Evolutionary conservation across 352 stramenopile species (phyloP).

Genomic region (Phytophthora boehmeriae): DNA sequence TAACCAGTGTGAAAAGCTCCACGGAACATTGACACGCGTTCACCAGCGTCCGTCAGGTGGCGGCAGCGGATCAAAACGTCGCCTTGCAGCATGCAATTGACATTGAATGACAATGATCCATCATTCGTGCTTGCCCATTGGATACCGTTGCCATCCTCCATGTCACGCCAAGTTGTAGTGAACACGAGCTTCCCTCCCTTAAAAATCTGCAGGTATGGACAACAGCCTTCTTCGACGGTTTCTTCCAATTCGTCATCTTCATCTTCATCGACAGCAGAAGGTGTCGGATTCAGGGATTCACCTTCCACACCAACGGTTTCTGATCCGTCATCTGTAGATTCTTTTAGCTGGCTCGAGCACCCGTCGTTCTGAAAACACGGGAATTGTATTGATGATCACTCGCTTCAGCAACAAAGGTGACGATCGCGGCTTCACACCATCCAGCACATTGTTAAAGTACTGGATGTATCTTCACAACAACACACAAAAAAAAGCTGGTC

Average conservation of each 20-base stretch:
- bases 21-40: slow-evolving; percentile 97
- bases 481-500: slow-evolving; percentile 1
- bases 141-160: slow-evolving; percentile 86
- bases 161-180: slow-evolving; percentile 91
- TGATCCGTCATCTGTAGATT: slow-evolving; percentile 24
- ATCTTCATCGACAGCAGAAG: slow-evolving; percentile 20
- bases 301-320: slow-evolving; percentile 39
- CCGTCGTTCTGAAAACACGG: slow-evolving; percentile 79
- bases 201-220: slow-evolving; percentile 98
- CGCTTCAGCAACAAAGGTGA: slow-evolving; percentile 94
- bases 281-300: slow-evolving; percentile 23
- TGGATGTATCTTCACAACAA: slow-evolving; percentile 89
- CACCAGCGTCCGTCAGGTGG: slow-evolving; percentile 90
- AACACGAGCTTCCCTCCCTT: slow-evolving; percentile 96
- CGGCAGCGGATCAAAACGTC: slow-evolving; percentile 97
- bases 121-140: slow-evolving; percentile 91
- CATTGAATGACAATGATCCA: slow-evolving; percentile 93
- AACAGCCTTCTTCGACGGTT: slow-evolving; percentile 90
- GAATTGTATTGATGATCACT: slow-evolving; percentile 96
- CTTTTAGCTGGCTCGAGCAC: slow-evolving; percentile 50
- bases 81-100: slow-evolving; percentile 97
- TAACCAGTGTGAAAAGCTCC: slow-evolving; percentile 99
- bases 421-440: slow-evolving; percentile 93
- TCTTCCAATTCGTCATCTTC: slow-evolving; percentile 64
- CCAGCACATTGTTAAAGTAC: slow-evolving; percentile 98